A percentile compares a stretch with the other conserved stretches of the same genome.
Evolutionary conservation across 2,329 filamentous ascomycete species (phyloP).

Genomic region (Xylariales sp.): DNA sequence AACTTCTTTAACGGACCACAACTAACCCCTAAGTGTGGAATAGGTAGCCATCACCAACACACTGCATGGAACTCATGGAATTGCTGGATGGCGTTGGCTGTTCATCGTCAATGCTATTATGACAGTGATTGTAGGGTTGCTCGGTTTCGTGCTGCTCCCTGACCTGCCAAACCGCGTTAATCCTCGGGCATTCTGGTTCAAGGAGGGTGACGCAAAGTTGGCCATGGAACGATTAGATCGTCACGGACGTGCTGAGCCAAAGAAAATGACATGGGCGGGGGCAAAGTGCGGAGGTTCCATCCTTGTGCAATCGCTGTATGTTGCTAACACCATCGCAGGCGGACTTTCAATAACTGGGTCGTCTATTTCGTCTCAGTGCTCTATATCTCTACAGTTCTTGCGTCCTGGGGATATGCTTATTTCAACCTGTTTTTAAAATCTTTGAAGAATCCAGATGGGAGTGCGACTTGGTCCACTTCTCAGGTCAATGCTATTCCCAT

Average conservation of each 20-base stretch:
- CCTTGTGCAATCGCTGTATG: background rate
- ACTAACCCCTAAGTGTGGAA: no score
- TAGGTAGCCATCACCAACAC: conserved; percentile 50
- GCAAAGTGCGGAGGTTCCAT: conserved; percentile 22
- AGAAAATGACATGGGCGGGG: conserved; percentile 38
- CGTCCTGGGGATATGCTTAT: conserved; percentile 42
- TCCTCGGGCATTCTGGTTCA: conserved; percentile 41
- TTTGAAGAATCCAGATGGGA: conserved; percentile 35
- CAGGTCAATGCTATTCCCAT: conserved; percentile 46
- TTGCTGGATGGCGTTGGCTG: conserved; percentile 48
- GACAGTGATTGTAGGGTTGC: conserved; percentile 45
- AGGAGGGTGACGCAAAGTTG: conserved; percentile 33
- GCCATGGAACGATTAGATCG: conserved; percentile 38
- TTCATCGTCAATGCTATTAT: conserved; percentile 55
- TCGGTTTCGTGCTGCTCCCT: conserved; percentile 44
- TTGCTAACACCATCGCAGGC: conserved; percentile 14
- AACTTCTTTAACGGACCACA: no score
- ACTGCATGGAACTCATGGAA: conserved; percentile 40
- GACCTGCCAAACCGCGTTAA: conserved; percentile 36
- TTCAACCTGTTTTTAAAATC: conserved; percentile 38
- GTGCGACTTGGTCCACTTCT: conserved; percentile 34
- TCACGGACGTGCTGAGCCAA: conserved; percentile 39
- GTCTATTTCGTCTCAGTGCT: conserved; percentile 40
- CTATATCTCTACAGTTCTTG: conserved; percentile 41
- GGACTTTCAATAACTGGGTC: conserved; percentile 39